Evolutionary conservation across 2,329 filamentous ascomycete genomes (phyloP).

Genomic region (Exophiala phaeomuriformis): DNA sequence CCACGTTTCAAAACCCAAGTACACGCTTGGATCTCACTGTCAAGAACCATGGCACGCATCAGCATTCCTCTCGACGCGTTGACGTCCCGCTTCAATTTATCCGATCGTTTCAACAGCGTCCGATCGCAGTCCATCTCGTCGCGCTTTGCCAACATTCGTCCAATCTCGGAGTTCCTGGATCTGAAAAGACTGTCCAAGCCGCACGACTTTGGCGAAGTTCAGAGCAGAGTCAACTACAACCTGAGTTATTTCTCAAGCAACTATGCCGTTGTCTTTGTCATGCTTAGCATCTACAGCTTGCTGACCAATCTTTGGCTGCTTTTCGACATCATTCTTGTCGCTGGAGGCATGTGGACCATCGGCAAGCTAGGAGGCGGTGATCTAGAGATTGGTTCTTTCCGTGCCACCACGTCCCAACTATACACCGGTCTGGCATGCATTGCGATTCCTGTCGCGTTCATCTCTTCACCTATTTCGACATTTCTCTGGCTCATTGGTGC

Average conservation of each 20-base stretch:
- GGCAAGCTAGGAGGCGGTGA: slow-evolving; percentile 83
- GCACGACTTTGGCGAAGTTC: slow-evolving; percentile 78
- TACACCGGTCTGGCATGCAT: slow-evolving; percentile 82
- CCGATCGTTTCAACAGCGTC: slow-evolving; percentile 75
- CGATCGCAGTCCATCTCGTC: slow-evolving; percentile 69
- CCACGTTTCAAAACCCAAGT: background rate
- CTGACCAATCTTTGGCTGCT: slow-evolving; percentile 44
- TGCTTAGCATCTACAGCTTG: slow-evolving; percentile 92
- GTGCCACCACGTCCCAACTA: slow-evolving; percentile 82
- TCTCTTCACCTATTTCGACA: slow-evolving; percentile 75
- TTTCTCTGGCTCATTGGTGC: slow-evolving; percentile 94
- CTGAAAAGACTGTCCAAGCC: slow-evolving; percentile 94
- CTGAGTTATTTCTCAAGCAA: slow-evolving; percentile 96
- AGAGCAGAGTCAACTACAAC: slow-evolving; percentile 95
- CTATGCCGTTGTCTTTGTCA: slow-evolving; percentile 86
- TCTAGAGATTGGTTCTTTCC: slow-evolving; percentile 73
- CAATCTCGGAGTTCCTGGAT: slow-evolving; percentile 89
- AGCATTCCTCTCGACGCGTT: slow-evolving; percentile 87
- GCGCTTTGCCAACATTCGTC: slow-evolving; percentile 86
- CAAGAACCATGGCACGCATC: slow-evolving; percentile 66
- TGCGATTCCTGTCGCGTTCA: slow-evolving; percentile 75
- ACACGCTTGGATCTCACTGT: background rate
- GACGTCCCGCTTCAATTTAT: slow-evolving; percentile 81
- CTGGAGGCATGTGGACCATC: slow-evolving; percentile 82
- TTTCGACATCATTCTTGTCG: slow-evolving; percentile 50